phyloP scores from a whole-genome alignment of 2,329 filamentous ascomycete genomes.

The Pseudogymnoascus sp. region DNA sequence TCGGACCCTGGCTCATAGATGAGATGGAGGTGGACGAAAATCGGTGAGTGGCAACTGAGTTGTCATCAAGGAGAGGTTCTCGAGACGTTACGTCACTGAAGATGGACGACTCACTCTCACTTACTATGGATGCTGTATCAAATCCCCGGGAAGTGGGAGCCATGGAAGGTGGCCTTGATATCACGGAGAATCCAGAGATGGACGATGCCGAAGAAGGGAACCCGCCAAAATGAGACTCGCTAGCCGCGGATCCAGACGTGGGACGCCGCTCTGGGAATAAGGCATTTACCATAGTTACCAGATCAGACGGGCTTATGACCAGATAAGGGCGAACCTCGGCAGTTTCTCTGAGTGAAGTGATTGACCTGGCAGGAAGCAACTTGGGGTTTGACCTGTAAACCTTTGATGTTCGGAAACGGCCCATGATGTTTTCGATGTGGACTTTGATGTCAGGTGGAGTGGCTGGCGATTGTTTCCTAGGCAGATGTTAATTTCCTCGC shows the following conservation, averaged over 20 bases:
- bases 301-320: constrained; percentile 71
- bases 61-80: constrained; percentile 54
- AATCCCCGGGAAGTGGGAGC: constrained; percentile 46
- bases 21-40: constrained; percentile 43
- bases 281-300: constrained; percentile 73
- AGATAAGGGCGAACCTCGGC: constrained; percentile 73
- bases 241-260: constrained; percentile 44
- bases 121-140: constrained; percentile 65
- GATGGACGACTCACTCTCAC: constrained; percentile 65
- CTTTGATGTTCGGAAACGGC: constrained; percentile 46
- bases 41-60: constrained; percentile 44
- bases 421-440: constrained; percentile 67
- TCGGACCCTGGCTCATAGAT: constrained; percentile 40
- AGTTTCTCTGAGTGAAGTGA: constrained; percentile 68
- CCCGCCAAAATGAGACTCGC: constrained; percentile 49
- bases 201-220: constrained; percentile 62
- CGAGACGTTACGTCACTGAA: constrained; percentile 63
- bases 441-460: constrained; percentile 56
- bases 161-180: constrained; percentile 42
- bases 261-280: constrained; percentile 72
- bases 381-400: constrained; percentile 45
- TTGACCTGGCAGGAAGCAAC: constrained; percentile 63
- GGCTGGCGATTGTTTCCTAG: constrained; percentile 52
- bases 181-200: constrained; percentile 60
- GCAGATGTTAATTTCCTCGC: constrained; percentile 9